These are phyloP conservation scores for Pseudomonodictys pantanalensis DNA, from an alignment of 495 filamentous ascomycete species.

Conservation along the genomic window DNA sequence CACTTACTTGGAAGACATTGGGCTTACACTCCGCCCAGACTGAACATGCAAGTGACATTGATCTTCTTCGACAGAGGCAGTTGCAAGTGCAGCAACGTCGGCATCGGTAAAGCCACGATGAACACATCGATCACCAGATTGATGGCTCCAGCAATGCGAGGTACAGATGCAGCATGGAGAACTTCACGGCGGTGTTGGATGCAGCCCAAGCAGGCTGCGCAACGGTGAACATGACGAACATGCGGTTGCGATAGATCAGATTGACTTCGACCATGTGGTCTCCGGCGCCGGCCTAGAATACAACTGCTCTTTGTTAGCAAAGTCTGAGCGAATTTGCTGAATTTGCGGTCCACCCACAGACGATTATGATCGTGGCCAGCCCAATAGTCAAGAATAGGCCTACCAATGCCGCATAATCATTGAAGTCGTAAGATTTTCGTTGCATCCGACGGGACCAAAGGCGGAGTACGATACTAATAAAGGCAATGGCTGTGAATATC, in stretches of 20 bases:
- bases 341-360: too few species aligned
- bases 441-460: too few species aligned
- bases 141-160: neutral
- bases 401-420: too few species aligned
- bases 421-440: too few species aligned
- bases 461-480: too few species aligned
- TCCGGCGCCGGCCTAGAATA: neutral
- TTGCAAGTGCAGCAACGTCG: neutral
- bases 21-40: neutral
- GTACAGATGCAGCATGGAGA: constrained; percentile 2
- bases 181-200: neutral
- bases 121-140: constrained; percentile 1
- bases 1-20: neutral
- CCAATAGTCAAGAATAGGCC: too few species aligned
- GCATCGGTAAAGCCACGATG: neutral
- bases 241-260: neutral
- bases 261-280: neutral
- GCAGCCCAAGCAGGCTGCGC: neutral
- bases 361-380: too few species aligned
- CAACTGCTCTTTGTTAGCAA: neutral
- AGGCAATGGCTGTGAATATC: too few species aligned
- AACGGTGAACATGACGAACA: neutral
- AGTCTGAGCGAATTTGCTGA: too few species aligned
- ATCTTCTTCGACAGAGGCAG: neutral
- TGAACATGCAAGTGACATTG: neutral